Base-by-base conservation (phyloP, 495 filamentous ascomycete species). In the Pseudevernia furfuracea region DNA sequence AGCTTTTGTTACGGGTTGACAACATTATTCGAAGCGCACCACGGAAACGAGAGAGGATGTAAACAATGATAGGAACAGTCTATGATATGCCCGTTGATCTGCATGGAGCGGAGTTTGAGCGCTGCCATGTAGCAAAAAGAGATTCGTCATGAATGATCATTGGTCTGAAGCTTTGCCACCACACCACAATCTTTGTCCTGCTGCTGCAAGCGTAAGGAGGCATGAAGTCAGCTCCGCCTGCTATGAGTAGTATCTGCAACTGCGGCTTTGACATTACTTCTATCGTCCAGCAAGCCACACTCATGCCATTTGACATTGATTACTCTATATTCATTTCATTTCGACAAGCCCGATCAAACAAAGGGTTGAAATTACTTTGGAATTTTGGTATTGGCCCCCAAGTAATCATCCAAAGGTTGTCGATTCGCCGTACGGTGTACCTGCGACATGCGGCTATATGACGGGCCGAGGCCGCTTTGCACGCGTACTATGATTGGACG, bases 1-100 rank as follows among this genome's bases (percentile, higher is more conserved):
- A 91, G 88, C 79, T 94, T 67, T 80, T 94, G 59, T 78, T 94
- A 67, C 82, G 90, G 72, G 90, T 94, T 38, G 90, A 94, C 75
- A 90, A 92, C 74, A 94, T 94, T 72, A 92, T 94, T 69, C 83
- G 89, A 37, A 82, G 85, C 55, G 90, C 90, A 60, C 90, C 90
- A 64, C 77, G 90, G 70, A 85, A 80, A 73, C 81, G 90, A 43
- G 87, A 91, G 71, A 82, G 90, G 52, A 87, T 88, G 84, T 89
- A 77, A 79, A 63, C 32, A 32, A 15, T 57, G 30, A 39, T 28
- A 7, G 34, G 30, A 25, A 52, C 59, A 21, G 23, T 25, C 55
- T 30, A 59, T 43, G 43, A 21, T 58, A 36, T 52, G n/a, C n/a
- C 34, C 32, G 23, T 34, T 48, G 36, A 55, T n/a, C 7, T 32